A percentile compares a stretch with the other conserved stretches of the same genome.
Conservation (phyloP, 2,329 filamentous ascomycete genomes). For the Trichophyton simii region DNA sequence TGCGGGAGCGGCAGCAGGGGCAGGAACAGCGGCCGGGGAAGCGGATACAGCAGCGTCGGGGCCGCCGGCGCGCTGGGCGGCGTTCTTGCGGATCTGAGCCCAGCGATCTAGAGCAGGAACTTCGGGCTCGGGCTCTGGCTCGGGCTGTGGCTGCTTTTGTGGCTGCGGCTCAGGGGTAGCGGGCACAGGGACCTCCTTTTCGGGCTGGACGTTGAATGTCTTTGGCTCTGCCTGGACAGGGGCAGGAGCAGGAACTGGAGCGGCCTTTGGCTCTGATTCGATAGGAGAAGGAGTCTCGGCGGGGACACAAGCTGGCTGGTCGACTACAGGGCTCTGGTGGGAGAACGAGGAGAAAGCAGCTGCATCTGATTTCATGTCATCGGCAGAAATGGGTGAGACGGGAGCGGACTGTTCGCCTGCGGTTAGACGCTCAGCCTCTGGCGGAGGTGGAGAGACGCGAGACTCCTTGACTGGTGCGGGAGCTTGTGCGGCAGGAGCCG, state of each 20-base stretch:
- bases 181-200: neutral
- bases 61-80: slow-evolving; percentile 62
- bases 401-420: slow-evolving; percentile 36
- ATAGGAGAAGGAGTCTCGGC: slow-evolving; percentile 34
- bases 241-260: neutral
- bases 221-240: neutral
- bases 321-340: slow-evolving; percentile 65
- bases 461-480: slow-evolving; percentile 7
- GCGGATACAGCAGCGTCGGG: slow-evolving; percentile 50
- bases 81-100: slow-evolving; percentile 93
- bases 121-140: slow-evolving; percentile 4
- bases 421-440: slow-evolving; percentile 25
- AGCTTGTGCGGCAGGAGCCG: too few relatives aligned
- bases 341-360: slow-evolving; percentile 57
- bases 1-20: slow-evolving; percentile 23
- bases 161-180: too few relatives aligned
- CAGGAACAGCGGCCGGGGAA: slow-evolving; percentile 46
- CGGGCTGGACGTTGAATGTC: neutral
- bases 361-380: slow-evolving; percentile 34
- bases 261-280: neutral
- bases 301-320: slow-evolving; percentile 75
- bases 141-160: too few relatives aligned
- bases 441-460: slow-evolving; percentile 13
- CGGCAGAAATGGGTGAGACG: slow-evolving; percentile 48
- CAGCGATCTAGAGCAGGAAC: slow-evolving; percentile 59